Percentiles rank a stretch among this genome's conserved stretches.
Evolutionary conservation across 768 basidiomycete species (phyloP).

Genomic region (Udeniomyces megalosporus): DNA sequence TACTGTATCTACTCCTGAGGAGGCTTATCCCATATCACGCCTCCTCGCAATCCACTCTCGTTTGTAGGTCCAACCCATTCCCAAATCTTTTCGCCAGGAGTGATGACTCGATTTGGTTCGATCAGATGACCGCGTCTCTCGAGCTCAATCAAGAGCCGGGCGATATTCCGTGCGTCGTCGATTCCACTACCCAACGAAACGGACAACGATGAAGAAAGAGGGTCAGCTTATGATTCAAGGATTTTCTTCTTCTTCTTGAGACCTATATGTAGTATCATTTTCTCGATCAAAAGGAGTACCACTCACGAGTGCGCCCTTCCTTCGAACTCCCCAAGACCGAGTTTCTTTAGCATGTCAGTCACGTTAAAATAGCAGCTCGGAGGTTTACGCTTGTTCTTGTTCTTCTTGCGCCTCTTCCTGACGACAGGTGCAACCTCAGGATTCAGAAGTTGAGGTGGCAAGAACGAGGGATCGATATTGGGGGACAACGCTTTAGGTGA

Average conservation of each 20-base stretch:
- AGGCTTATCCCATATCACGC: background rate
- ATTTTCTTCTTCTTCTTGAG: too few species aligned
- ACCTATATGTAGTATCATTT: too few species aligned
- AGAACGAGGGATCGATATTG: background rate
- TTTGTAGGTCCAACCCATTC: conserved; percentile 46
- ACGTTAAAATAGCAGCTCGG: conserved; percentile 3
- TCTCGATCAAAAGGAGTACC: background rate
- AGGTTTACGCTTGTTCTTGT: conserved; percentile 1
- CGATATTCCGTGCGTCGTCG: conserved; percentile 79
- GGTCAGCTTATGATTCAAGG: too few species aligned
- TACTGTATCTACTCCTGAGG: conserved; percentile 4
- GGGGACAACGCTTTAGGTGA: background rate
- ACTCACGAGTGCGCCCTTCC: conserved; percentile 7
- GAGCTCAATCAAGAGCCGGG: conserved; percentile 53
- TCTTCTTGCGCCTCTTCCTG: background rate
- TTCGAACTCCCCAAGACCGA: conserved; percentile 7
- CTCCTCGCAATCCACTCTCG: background rate
- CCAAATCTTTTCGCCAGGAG: conserved; percentile 44
- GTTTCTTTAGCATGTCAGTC: background rate
- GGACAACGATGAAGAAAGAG: too few species aligned
- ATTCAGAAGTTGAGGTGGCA: background rate
- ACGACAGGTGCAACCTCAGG: background rate
- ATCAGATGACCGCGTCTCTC: conserved; percentile 44
- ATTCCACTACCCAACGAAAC: background rate
- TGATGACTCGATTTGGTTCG: conserved; percentile 55